phyloP scores from a whole-genome alignment of 2,329 filamentous ascomycete genomes.

The Juglanconis oblonga region DNA sequence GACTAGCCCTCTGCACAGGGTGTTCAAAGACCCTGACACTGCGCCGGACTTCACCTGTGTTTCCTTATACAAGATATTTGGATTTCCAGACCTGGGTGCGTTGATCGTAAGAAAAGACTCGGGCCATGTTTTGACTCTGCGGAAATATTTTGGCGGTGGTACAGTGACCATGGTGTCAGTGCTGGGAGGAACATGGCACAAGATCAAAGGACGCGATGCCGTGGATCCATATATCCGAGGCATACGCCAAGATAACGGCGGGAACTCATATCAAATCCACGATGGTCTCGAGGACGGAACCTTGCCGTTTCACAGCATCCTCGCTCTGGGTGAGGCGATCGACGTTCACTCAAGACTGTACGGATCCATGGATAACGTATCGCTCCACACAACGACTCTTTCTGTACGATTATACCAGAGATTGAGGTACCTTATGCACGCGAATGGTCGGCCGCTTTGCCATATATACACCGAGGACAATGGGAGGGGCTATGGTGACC shows the following conservation, averaged over 20 bases:
- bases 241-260: slow-evolving; percentile 14
- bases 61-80: slow-evolving; percentile 66
- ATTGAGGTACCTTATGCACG: slow-evolving; percentile 47
- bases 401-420: slow-evolving; percentile 45
- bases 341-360: slow-evolving; percentile 61
- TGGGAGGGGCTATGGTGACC: slow-evolving; percentile 44
- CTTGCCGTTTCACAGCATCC: slow-evolving; percentile 83
- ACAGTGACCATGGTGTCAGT: slow-evolving; percentile 61
- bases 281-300: slow-evolving; percentile 74
- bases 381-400: slow-evolving; percentile 54
- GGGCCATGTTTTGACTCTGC: slow-evolving; percentile 49
- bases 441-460: slow-evolving; percentile 49
- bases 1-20: slow-evolving; percentile 51
- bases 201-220: slow-evolving; percentile 44
- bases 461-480: slow-evolving; percentile 52
- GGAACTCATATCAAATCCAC: slow-evolving; percentile 44
- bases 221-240: not conserved
- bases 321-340: slow-evolving; percentile 76
- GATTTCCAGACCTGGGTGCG: slow-evolving; percentile 62
- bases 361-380: slow-evolving; percentile 56
- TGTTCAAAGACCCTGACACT: slow-evolving; percentile 46
- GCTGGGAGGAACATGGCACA: slow-evolving; percentile 50
- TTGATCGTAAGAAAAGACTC: slow-evolving; percentile 56
- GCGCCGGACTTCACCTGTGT: slow-evolving; percentile 61
- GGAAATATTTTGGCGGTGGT: slow-evolving; percentile 66